Evolutionary conservation across 495 filamentous ascomycete species (phyloP).

Genomic region (Aspergillus ostianus): DNA sequence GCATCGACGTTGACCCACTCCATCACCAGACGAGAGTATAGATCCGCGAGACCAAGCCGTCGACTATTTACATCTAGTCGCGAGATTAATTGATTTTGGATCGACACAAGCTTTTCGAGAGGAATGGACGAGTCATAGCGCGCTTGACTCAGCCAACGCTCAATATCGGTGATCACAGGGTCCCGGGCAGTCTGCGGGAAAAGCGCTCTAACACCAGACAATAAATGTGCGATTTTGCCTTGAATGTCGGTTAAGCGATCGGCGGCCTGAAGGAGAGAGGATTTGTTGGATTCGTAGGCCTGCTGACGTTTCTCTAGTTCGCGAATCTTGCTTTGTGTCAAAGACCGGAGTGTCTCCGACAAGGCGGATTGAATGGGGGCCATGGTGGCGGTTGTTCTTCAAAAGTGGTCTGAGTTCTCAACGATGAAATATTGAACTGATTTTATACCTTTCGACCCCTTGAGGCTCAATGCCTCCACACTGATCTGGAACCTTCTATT

Average conservation of each 20-base stretch:
- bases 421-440: no score
- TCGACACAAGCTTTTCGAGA: conserved; percentile 29
- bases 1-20: conserved; percentile 49
- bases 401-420: no score
- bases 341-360: conserved; percentile 55
- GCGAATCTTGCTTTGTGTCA: conserved; percentile 55
- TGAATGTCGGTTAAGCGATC: conserved; percentile 4
- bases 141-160: conserved; percentile 41
- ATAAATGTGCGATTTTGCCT: conserved; percentile 15
- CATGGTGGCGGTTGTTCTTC: conserved; percentile 7
- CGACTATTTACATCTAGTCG: conserved; percentile 47
- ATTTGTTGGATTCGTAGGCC: conserved; percentile 43
- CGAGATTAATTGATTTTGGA: conserved; percentile 43
- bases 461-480: no score
- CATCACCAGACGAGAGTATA: conserved; percentile 57
- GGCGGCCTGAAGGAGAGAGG: conserved; percentile 14
- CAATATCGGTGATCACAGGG: conserved; percentile 25
- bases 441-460: no score
- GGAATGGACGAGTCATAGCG: conserved; percentile 43
- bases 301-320: conserved; percentile 52
- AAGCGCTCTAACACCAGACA: conserved; percentile 15
- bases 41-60: conserved; percentile 51
- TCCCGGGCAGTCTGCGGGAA: conserved; percentile 13
- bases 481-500: no score
- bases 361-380: conserved; percentile 18